Percentiles rank a stretch among this genome's conserved stretches.
These are phyloP conservation scores for Cubamyces lactineus DNA, from an alignment of 768 basidiomycete genomes.

Conservation along the genomic window DNA sequence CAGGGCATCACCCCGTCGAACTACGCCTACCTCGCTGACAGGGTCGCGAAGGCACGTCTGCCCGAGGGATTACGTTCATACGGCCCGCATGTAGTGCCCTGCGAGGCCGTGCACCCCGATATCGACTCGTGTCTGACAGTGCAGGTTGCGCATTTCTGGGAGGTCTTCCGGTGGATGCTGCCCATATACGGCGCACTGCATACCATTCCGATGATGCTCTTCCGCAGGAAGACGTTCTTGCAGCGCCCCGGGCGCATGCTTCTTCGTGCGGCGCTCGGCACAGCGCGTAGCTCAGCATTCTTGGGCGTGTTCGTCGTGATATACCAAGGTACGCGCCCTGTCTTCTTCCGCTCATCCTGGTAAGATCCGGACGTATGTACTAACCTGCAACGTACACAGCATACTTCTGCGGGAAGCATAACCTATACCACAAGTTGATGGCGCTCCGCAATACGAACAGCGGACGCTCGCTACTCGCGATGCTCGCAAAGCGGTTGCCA, in stretches of 20 bases:
- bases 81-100: conserved; percentile 59
- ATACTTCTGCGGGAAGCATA: conserved; percentile 68
- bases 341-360: neutral
- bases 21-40: conserved; percentile 46
- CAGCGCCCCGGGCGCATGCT: conserved; percentile 70
- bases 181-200: conserved; percentile 89
- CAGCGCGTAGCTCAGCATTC: conserved; percentile 84
- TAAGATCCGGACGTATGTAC: neutral
- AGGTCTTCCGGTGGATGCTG: conserved; percentile 83
- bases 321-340: conserved; percentile 70
- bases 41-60: conserved; percentile 44
- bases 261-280: conserved; percentile 66
- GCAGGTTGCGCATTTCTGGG: conserved; percentile 71
- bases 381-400: conserved; percentile 38
- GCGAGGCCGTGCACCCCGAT: conserved; percentile 81
- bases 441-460: conserved; percentile 27
- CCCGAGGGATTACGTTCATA: conserved; percentile 38
- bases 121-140: conserved; percentile 60
- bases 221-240: conserved; percentile 70
- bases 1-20: conserved; percentile 62
- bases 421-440: conserved; percentile 54
- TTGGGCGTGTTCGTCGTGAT: conserved; percentile 80
- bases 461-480: conserved; percentile 40
- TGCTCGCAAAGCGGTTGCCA: conserved; percentile 26
- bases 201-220: conserved; percentile 82